A percentile compares a stretch with the other conserved stretches of the same genome.
Evolutionary conservation across 768 basidiomycete species (phyloP).

Genomic region (Cystofilobasidium capitatum): DNA sequence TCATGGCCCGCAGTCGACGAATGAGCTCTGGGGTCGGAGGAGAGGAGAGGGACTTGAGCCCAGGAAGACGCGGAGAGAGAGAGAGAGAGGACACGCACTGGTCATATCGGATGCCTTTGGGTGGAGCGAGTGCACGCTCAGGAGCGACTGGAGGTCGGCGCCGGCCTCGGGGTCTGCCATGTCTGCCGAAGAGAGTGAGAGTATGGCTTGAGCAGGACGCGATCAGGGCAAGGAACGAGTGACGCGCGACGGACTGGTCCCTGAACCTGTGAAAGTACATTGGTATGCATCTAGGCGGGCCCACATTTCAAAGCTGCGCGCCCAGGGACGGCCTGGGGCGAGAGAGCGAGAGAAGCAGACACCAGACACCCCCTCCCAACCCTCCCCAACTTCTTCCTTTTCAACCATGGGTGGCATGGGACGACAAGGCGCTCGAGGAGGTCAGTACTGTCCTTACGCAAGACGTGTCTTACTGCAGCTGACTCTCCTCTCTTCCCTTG

Average conservation of each 20-base stretch:
- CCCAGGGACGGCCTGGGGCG: too few species aligned
- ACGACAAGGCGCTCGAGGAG: slow-evolving; percentile 22
- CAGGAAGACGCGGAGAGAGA: not conserved
- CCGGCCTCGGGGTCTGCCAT: not conserved
- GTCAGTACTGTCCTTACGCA: not conserved
- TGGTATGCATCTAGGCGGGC: too few species aligned
- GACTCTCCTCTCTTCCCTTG: not conserved
- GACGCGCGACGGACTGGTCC: too few species aligned
- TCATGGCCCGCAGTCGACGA: slow-evolving; percentile 66
- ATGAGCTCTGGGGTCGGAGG: slow-evolving; percentile 57
- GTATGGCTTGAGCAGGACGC: too few species aligned
- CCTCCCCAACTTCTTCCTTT: not conserved
- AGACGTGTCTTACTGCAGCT: not conserved
- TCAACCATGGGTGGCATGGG: slow-evolving; percentile 25
- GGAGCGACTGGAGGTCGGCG: not conserved
- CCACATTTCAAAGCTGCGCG: too few species aligned
- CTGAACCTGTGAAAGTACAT: too few species aligned
- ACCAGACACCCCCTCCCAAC: not conserved
- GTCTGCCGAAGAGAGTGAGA: not conserved
- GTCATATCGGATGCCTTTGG: slow-evolving; percentile 1
- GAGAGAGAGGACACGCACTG: not conserved
- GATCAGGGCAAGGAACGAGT: too few species aligned
- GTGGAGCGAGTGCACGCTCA: slow-evolving; percentile 5
- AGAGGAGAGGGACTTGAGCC: not conserved
- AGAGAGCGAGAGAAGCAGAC: too few species aligned